Percentiles rank a stretch among this genome's conserved stretches.
phyloP scores from a whole-genome alignment of 2,329 filamentous ascomycete genomes.

The Paecilomyces fulvus region DNA sequence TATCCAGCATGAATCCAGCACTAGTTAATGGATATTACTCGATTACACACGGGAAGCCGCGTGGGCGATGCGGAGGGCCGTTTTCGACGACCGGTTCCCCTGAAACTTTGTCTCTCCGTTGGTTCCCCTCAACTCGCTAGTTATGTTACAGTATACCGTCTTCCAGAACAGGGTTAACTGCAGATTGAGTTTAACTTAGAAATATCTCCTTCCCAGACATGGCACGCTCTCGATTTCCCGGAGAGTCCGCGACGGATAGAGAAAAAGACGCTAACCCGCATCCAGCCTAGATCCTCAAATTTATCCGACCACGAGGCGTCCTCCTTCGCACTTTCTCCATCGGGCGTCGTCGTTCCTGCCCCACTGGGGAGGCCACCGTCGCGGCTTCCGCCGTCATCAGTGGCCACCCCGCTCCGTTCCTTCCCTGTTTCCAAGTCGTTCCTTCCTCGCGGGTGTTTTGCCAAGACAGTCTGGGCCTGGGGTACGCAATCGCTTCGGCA shows the following conservation, averaged over 20 bases:
- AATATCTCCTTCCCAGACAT: background rate
- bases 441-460: background rate
- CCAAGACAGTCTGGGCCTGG: background rate
- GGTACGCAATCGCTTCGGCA: constrained; percentile 1
- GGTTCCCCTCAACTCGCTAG: background rate
- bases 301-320: background rate
- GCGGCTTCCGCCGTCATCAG: background rate
- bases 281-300: background rate
- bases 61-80: background rate
- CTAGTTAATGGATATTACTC: background rate
- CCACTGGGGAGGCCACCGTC: background rate
- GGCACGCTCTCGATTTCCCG: background rate
- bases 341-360: background rate
- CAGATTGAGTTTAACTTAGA: background rate
- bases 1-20: background rate
- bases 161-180: background rate
- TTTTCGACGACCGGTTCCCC: background rate
- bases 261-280: background rate
- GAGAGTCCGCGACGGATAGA: background rate
- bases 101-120: background rate
- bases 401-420: background rate
- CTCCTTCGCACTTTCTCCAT: background rate
- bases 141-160: background rate
- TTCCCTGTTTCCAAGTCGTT: background rate
- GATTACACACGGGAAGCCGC: background rate